A percentile compares a stretch with the other conserved stretches of the same genome.
Evolutionary conservation across 768 basidiomycete species (phyloP).

Genomic region (Lyophyllum decastes): DNA sequence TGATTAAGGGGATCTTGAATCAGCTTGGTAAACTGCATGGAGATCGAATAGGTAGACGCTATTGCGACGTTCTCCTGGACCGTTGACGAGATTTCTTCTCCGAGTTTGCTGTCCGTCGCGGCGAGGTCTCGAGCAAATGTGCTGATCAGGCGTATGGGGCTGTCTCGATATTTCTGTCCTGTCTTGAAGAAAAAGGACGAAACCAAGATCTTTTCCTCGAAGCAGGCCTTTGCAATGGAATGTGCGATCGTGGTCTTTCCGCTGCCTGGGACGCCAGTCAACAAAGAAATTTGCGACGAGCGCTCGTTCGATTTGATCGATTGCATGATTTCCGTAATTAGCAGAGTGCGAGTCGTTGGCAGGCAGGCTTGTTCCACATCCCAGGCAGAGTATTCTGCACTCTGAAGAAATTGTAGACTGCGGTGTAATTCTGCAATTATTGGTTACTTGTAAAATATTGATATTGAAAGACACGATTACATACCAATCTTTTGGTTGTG

Average conservation of each 20-base stretch:
- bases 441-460: background rate
- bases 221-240: constrained; percentile 16
- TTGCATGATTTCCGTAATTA: constrained; percentile 10
- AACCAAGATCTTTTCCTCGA: constrained; percentile 8
- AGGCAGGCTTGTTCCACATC: constrained; percentile 8
- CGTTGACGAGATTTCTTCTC: constrained; percentile 11
- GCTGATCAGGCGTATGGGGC: constrained; percentile 12
- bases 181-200: constrained; percentile 25
- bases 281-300: constrained; percentile 15
- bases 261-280: constrained; percentile 21
- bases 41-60: constrained; percentile 4
- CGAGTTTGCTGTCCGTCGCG: constrained; percentile 3
- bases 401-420: constrained; percentile 1
- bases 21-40: constrained; percentile 18
- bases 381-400: constrained; percentile 15
- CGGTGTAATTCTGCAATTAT: background rate
- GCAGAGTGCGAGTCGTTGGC: constrained; percentile 7
- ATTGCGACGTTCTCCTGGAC: constrained; percentile 12
- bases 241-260: constrained; percentile 25
- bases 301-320: constrained; percentile 9
- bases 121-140: constrained; percentile 22
- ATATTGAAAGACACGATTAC: background rate
- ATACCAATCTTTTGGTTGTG: background rate
- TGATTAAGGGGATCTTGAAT: constrained; percentile 7
- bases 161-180: constrained; percentile 9